Base-by-base conservation (phyloP, 257 asterid species). In the Osmanthus fragrans region DNA sequence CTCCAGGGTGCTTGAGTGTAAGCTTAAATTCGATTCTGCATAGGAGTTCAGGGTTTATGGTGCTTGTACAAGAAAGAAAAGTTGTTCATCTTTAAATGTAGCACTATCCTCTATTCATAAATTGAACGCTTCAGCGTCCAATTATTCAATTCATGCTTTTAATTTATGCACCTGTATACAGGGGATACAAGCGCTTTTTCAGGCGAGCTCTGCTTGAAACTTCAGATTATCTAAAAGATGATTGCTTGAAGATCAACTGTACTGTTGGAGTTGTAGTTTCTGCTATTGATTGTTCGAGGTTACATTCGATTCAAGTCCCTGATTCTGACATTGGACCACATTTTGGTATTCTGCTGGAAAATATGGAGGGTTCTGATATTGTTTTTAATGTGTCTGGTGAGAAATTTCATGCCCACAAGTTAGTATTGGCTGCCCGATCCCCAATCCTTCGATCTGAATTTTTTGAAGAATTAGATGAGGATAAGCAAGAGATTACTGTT, bases 221-320 rank as follows among this genome's bases (percentile, higher is more conserved):
- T 63, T 94, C 99, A 30, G 99, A 94, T 86, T 94, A 88, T 90
- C 96, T 94, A 11, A 94, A 94, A 90, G 96, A 94, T 84, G 99
- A 94, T 84, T 92, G 99, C 88, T 84, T 95, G 96, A 93, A 90
- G 89, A 95, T 95, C 86, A 95, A 93, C 83, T 95, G 99, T 78
- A 95, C 99, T 72, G 99, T 95, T 74, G 99, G 99, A 77, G 99
- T 95, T 71, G 99, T 95, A 76, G 97, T 91, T 39, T 95, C 99
- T 80, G 96, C 92, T 40, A 88, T 87, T 64, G 98, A 93, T 77
- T 90, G 96, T 86, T 89, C 97, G 29, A 88, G 94, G 81, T 81
- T 90, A 79, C 96, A 87, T 83, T 87, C 96, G 3, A 93, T 95
- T 80, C 94, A 90, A 76, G 96, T 92, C 83, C 99, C 99, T 33